Evolutionary conservation across 331 rosid genomes (phyloP).

Genomic region (Acacia pycnantha): DNA sequence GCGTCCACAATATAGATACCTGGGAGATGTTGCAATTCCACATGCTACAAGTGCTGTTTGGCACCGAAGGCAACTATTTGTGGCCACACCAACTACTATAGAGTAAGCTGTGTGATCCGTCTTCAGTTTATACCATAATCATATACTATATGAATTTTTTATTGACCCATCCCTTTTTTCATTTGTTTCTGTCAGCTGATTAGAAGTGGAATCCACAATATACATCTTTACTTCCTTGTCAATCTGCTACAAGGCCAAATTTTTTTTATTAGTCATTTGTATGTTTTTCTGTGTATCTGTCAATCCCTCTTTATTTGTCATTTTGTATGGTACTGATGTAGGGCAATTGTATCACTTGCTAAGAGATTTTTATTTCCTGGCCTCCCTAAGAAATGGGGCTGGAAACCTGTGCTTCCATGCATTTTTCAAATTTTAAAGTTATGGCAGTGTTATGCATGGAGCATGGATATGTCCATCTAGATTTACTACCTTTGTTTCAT

Average conservation of each 20-base stretch:
- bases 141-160: slow-evolving; percentile 13
- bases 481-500: neutral
- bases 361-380: neutral
- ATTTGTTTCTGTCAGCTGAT: slow-evolving; percentile 22
- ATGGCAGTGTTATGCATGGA: neutral
- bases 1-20: slow-evolving; percentile 95
- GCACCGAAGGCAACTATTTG: slow-evolving; percentile 96
- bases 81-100: slow-evolving; percentile 91
- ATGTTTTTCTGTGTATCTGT: neutral
- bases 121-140: slow-evolving; percentile 5
- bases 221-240: slow-evolving; percentile 11
- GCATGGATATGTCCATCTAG: neutral
- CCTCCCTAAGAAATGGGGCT: neutral
- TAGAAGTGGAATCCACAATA: slow-evolving; percentile 26
- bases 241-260: slow-evolving; percentile 15
- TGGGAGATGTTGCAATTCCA: slow-evolving; percentile 98
- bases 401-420: neutral
- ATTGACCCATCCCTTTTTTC: neutral
- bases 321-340: neutral
- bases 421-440: neutral
- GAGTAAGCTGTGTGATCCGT: slow-evolving; percentile 63
- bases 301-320: neutral
- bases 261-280: neutral
- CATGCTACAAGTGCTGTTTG: slow-evolving; percentile 91
- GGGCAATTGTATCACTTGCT: slow-evolving; percentile 1